Evolutionary conservation across 352 stramenopile species (phyloP), one percentile per base, ranked within the genome.

Genomic region (Pythium brassicae): DNA sequence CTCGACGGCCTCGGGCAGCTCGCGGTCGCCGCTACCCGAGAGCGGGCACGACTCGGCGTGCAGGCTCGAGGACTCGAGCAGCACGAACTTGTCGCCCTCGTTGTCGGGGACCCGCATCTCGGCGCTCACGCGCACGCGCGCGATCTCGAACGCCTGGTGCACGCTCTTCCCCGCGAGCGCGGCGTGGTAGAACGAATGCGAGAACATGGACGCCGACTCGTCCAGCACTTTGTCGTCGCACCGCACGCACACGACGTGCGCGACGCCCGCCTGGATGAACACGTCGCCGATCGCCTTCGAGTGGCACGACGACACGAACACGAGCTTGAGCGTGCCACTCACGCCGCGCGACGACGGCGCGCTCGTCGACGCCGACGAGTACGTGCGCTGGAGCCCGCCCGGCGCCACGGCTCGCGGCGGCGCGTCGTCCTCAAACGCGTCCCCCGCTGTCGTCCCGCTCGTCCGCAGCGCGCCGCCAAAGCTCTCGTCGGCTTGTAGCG

Each of bases 261-360:
- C 66, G 8, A 90, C 83, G 4, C 83, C 83, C 5, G 83, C 83
- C 52, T 86, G 74, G 26, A 92, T 81, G 49, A 92, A 92, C 8
- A 92, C 79, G 55, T 83, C 76, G 32, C 83, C 83, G n/a, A 92
- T 78, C 49, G 87, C 79, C 25, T 61, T 71, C 15, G 83, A 92
- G 50, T 92, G 76, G 57, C 83, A 92, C 1, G 79, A 90, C 26
- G 83, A 92, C 37, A 92, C 83, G 57, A 92, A 89, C 6, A 92
- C 79, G 22, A 92, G 65, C 60, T 90, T 92, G 35, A 92, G 66
- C 6, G 74, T 85, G 12, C 71, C 65, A 23, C 63, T 65, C 2
- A 63, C 15, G 11, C 64, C 59, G 17, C 73, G 66, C n/a, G 70
- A 39, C 55, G 48, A 64, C 27, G 12, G 42, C n/a, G n/a, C n/a